Evolutionary conservation across 352 stramenopile genomes (phyloP).

Genomic region (Globisporangium okanoganense): DNA sequence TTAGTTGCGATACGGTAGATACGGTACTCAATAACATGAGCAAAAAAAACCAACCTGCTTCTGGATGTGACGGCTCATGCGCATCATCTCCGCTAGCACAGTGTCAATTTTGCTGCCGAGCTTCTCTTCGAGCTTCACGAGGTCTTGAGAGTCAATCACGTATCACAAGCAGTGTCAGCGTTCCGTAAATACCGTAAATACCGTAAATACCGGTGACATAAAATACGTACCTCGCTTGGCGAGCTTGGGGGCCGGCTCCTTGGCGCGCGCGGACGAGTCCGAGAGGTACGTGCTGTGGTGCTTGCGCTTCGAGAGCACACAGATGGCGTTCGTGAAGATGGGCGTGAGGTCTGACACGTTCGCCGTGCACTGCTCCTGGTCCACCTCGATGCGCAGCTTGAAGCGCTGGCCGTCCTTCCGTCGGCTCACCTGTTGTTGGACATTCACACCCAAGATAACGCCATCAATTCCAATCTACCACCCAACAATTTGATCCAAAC

Average conservation of each 20-base stretch:
- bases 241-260: conserved; percentile 57
- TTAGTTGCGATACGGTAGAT: no score
- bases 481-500: not conserved
- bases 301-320: conserved; percentile 84
- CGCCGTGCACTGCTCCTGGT: conserved; percentile 79
- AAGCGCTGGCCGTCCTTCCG: conserved; percentile 84
- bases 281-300: conserved; percentile 42
- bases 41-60: conserved; percentile 38
- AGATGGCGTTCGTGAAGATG: conserved; percentile 86
- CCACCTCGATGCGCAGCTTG: conserved; percentile 79
- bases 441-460: not conserved
- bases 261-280: conserved; percentile 38
- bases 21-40: no score
- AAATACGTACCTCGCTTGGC: conserved; percentile 45
- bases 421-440: conserved; percentile 48
- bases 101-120: conserved; percentile 48
- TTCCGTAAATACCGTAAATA: not conserved
- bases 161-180: not conserved
- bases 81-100: conserved; percentile 45
- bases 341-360: conserved; percentile 73
- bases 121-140: conserved; percentile 56
- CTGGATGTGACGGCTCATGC: conserved; percentile 56
- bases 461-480: not conserved
- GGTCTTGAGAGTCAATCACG: conserved; percentile 26
- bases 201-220: not conserved